A percentile compares a stretch with the other conserved stretches of the same genome.
Conservation (phyloP, 352 stramenopile species). For the Globisporangium megalacanthum region DNA sequence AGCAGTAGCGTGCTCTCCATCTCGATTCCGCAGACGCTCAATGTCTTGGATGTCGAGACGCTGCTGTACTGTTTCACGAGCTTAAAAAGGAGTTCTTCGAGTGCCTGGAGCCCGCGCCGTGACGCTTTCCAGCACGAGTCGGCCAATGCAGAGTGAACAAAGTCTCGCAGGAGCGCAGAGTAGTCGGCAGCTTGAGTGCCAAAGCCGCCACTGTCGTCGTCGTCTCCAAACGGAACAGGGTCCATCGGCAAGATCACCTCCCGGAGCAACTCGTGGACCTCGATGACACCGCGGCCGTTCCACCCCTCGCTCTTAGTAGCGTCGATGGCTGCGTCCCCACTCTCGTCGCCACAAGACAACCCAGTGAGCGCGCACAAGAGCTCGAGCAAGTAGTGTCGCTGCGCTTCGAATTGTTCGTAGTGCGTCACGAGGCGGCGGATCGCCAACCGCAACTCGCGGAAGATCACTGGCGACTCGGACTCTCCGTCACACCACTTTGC, state of each 20-base stretch:
- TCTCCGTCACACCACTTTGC: slow-evolving; percentile 17
- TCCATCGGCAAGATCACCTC: slow-evolving; percentile 9
- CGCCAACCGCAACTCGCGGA: slow-evolving; percentile 11
- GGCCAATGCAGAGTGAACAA: background rate
- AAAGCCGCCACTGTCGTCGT: background rate
- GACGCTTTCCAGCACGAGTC: background rate
- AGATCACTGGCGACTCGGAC: background rate
- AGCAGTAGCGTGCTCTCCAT: slow-evolving; percentile 27
- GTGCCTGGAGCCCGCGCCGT: background rate
- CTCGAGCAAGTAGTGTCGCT: slow-evolving; percentile 19
- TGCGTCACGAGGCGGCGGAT: slow-evolving; percentile 18
- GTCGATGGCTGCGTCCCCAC: background rate
- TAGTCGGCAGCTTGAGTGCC: background rate
- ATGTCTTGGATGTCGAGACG: slow-evolving; percentile 17
- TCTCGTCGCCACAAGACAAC: background rate
- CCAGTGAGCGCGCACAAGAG: slow-evolving; percentile 19
- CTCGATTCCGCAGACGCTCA: slow-evolving; percentile 22
- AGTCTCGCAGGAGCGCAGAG: slow-evolving; percentile 6
- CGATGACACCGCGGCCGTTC: background rate
- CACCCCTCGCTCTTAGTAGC: slow-evolving; percentile 3
- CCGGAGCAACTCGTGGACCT: slow-evolving; percentile 3
- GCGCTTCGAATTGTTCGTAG: slow-evolving; percentile 19
- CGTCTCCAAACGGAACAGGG: background rate
- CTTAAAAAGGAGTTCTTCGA: slow-evolving; percentile 10
- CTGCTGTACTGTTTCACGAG: slow-evolving; percentile 3